A percentile compares a stretch with the other conserved stretches of the same genome.
phyloP scores from a whole-genome alignment of 345 rosid genomes.

The Hirschfeldia incana region DNA sequence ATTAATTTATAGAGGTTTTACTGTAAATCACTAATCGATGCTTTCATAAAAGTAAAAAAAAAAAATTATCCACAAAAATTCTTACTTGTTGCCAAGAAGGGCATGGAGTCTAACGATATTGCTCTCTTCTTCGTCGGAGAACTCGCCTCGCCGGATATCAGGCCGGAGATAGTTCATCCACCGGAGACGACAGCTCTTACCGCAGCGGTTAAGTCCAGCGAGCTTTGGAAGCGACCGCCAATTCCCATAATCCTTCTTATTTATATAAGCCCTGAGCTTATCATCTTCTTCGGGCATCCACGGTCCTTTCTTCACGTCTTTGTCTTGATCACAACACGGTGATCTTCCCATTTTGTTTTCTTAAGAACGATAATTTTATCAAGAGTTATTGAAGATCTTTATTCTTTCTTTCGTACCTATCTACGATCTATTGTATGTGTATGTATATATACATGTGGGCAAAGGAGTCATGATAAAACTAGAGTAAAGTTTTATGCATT shows the following conservation, averaged over 20 bases:
- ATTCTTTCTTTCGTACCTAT: conserved; percentile 22
- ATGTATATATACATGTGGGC: conserved; percentile 15
- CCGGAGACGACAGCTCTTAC: conserved; percentile 86
- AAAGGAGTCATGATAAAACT: neutral
- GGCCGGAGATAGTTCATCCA: conserved; percentile 95
- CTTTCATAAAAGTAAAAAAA: neutral
- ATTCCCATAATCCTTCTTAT: conserved; percentile 56
- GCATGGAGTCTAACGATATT: conserved; percentile 67
- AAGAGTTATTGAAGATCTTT: conserved; percentile 5
- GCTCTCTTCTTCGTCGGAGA: conserved; percentile 74
- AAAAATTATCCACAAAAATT: neutral
- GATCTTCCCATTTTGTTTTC: conserved; percentile 50
- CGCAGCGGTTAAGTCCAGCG: conserved; percentile 86
- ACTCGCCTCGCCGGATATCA: conserved; percentile 79
- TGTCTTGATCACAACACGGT: conserved; percentile 48
- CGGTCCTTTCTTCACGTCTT: conserved; percentile 70
- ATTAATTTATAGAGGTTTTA: no score
- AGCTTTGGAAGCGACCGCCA: conserved; percentile 76
- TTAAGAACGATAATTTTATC: neutral
- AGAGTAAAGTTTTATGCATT: conserved; percentile 22
- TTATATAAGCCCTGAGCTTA: conserved; percentile 53
- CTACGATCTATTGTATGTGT: conserved; percentile 14
- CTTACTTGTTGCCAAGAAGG: conserved; percentile 80
- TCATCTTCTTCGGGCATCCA: conserved; percentile 81
- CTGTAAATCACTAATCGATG: neutral